Percentiles rank a stretch among this genome's conserved stretches.
Evolutionary conservation across 1,139 yeast genomes (phyloP).

Genomic region (Maudiozyma humilis): DNA sequence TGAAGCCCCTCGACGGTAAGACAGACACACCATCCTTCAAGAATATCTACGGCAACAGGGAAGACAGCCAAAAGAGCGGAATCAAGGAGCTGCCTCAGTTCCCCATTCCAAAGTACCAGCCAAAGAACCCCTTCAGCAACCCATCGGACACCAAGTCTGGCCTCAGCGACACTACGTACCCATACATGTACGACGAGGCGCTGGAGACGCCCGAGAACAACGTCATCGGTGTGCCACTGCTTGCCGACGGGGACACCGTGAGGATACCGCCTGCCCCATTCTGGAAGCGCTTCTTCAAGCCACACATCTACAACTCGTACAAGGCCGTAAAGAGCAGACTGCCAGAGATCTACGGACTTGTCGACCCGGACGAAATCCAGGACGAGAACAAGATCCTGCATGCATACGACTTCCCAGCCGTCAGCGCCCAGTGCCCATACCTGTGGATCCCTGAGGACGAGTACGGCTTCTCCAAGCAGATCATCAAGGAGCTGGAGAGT

Average conservation of each 20-base stretch:
- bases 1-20: constrained; percentile 58
- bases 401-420: constrained; percentile 73
- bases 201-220: constrained; percentile 17
- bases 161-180: constrained; percentile 24
- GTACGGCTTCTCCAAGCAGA: constrained; percentile 61
- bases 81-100: constrained; percentile 26
- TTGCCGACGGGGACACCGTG: constrained; percentile 44
- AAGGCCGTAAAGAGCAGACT: constrained; percentile 45
- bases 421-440: constrained; percentile 54
- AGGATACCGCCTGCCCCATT: constrained; percentile 32
- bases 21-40: constrained; percentile 51
- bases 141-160: constrained; percentile 14
- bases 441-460: constrained; percentile 88
- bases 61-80: constrained; percentile 3
- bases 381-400: constrained; percentile 35
- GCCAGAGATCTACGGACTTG: constrained; percentile 44
- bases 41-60: constrained; percentile 14
- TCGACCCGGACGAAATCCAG: constrained; percentile 32
- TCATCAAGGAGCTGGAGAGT: constrained; percentile 44
- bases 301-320: constrained; percentile 56
- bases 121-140: constrained; percentile 11
- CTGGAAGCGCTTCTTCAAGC: constrained; percentile 48
- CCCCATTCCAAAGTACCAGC: constrained; percentile 25
- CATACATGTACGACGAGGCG: constrained; percentile 12
- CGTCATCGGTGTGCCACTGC: constrained; percentile 31